Evolutionary conservation across 345 rosid species (phyloP).

Genomic region (Abelmoschus esculentus): DNA sequence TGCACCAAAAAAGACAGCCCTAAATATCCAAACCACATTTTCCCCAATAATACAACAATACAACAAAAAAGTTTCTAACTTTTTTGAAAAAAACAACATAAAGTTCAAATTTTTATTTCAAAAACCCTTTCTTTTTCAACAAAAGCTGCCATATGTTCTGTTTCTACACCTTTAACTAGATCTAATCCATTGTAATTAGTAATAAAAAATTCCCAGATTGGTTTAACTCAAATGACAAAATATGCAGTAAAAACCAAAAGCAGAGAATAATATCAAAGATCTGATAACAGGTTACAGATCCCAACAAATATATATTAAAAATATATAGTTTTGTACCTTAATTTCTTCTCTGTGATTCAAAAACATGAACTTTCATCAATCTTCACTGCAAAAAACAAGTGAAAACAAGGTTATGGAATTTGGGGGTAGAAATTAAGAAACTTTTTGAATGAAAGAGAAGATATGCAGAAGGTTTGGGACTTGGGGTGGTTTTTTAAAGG

Average conservation of each 20-base stretch:
- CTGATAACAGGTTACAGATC: conserved; percentile 22
- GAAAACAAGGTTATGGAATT: neutral
- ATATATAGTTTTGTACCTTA: conserved; percentile 10
- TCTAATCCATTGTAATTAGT: conserved; percentile 22
- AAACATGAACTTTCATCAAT: conserved; percentile 12
- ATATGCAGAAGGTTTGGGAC: neutral
- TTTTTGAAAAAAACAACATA: conserved; percentile 37
- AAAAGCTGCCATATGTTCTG: conserved; percentile 14
- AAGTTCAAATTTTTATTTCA: conserved; percentile 24
- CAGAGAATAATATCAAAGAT: conserved; percentile 21
- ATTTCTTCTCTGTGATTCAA: conserved; percentile 9
- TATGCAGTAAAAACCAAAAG: conserved; percentile 21
- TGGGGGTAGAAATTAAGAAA: neutral
- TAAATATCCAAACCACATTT: neutral
- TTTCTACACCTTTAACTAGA: conserved; percentile 20
- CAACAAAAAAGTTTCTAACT: conserved; percentile 35
- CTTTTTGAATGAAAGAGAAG: neutral
- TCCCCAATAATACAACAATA: conserved; percentile 27
- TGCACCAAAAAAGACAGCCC: neutral
- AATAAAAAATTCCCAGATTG: conserved; percentile 15
- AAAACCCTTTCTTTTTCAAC: neutral
- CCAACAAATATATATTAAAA: conserved; percentile 17
- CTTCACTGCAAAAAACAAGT: conserved; percentile 15
- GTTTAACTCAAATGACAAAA: conserved; percentile 3
- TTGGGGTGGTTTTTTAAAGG: neutral